These are phyloP conservation scores for Parastagonospora avenae DNA, from an alignment of 2,329 filamentous ascomycete species.

Conservation along the genomic window DNA sequence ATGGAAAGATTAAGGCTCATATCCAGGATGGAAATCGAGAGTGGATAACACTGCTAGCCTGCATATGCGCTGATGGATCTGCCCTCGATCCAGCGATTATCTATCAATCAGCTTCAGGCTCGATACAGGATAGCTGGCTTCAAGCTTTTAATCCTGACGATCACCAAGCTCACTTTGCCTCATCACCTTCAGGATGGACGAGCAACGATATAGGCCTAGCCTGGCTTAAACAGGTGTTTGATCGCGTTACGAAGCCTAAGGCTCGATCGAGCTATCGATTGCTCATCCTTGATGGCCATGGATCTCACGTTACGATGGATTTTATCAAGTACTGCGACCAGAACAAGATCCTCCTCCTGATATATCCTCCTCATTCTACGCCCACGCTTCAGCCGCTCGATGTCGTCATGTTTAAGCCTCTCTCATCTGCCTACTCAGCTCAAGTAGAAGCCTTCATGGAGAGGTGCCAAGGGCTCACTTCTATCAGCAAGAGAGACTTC, in stretches of 20 bases:
- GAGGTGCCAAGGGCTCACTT: too few species aligned
- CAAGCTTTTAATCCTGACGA: background rate
- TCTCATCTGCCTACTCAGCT: background rate
- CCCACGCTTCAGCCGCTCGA: slow-evolving; percentile 7
- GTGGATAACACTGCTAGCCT: too few species aligned
- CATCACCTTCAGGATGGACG: slow-evolving; percentile 1
- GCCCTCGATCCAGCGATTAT: background rate
- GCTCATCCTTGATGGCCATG: background rate
- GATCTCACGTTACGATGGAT: background rate
- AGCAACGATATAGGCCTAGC: slow-evolving; percentile 1
- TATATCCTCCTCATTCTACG: slow-evolving; percentile 7
- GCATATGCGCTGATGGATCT: slow-evolving; percentile 2
- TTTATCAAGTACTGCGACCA: slow-evolving; percentile 2
- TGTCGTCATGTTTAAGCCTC: slow-evolving; percentile 1
- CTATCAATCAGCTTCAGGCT: background rate
- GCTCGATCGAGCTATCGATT: background rate
- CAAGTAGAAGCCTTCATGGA: background rate
- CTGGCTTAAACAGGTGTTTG: slow-evolving; percentile 5
- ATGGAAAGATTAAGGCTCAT: background rate
- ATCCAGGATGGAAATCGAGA: slow-evolving; percentile 3
- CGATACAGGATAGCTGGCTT: too few species aligned
- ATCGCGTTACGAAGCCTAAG: background rate
- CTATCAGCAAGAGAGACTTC: slow-evolving; percentile 4
- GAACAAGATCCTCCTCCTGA: background rate
- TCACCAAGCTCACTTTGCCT: background rate